These are phyloP conservation scores for Auriculariales sp. DNA, from an alignment of 768 basidiomycete genomes.

Conservation along the genomic window DNA sequence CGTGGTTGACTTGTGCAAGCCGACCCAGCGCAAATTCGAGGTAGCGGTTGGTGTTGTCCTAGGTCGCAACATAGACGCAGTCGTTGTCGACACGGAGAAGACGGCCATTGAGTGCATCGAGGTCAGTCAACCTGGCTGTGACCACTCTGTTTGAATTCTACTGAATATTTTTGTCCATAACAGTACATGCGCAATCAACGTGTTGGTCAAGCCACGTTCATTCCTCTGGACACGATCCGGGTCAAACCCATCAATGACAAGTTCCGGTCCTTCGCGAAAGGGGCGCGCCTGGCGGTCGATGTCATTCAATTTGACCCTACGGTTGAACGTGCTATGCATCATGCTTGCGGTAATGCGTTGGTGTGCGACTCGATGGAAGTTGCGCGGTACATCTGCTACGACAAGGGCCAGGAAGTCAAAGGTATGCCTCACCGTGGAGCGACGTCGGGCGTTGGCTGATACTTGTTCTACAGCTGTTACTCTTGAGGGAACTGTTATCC, in stretches of 20 bases:
- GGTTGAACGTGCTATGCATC: conserved; percentile 89
- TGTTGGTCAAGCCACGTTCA: conserved; percentile 91
- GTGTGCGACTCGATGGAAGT: conserved; percentile 95
- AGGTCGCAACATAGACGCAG: conserved; percentile 86
- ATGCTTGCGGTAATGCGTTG: conserved; percentile 88
- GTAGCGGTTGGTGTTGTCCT: conserved; percentile 82
- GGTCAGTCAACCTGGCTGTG: conserved; percentile 25
- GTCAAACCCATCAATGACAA: conserved; percentile 90
- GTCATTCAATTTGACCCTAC: conserved; percentile 70
- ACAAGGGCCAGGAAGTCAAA: conserved; percentile 93
- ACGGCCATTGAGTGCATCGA: conserved; percentile 97
- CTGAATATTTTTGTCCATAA: neutral
- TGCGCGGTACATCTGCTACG: conserved; percentile 80
- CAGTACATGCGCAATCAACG: conserved; percentile 93
- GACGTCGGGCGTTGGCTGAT: neutral
- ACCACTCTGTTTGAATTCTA: neutral
- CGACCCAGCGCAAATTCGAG: conserved; percentile 84
- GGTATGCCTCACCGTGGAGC: conserved; percentile 31
- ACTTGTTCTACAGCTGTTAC: conserved; percentile 58
- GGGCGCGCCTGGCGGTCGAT: conserved; percentile 74
- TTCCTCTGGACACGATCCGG: conserved; percentile 95
- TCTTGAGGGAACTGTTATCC: conserved; percentile 90
- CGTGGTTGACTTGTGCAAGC: conserved; percentile 88
- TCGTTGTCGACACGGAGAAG: conserved; percentile 94
- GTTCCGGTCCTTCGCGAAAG: conserved; percentile 81